These are phyloP conservation scores for Nitzschia inconspicua DNA, from an alignment of 108 stramenopile genomes.

Conservation along the genomic window DNA sequence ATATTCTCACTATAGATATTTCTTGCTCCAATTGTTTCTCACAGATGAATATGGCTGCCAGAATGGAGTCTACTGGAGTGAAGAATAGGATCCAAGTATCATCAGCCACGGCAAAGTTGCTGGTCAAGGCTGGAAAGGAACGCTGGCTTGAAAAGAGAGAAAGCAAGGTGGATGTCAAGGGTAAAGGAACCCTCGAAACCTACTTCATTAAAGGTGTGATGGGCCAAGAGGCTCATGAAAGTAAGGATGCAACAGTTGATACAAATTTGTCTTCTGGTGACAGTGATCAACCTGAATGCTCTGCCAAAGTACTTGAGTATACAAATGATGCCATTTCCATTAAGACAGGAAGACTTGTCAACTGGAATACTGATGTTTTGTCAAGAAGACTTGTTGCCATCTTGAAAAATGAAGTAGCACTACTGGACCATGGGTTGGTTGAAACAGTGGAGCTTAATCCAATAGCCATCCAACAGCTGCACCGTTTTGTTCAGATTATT, in stretches of 20 bases:
- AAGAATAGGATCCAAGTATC: slow-evolving; percentile 57
- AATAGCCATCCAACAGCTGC: slow-evolving; percentile 17
- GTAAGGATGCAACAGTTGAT: too few relatives aligned
- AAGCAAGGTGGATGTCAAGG: slow-evolving; percentile 40
- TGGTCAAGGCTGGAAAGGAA: slow-evolving; percentile 41
- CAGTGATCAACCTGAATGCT: too few relatives aligned
- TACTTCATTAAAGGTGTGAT: slow-evolving; percentile 23
- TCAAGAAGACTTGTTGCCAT: background rate
- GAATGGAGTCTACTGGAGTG: slow-evolving; percentile 61
- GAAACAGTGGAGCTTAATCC: slow-evolving; percentile 3
- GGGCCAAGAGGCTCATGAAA: too few relatives aligned
- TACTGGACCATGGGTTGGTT: background rate
- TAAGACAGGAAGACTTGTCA: slow-evolving; percentile 2
- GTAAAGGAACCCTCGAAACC: slow-evolving; percentile 60
- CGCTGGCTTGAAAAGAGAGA: slow-evolving; percentile 41
- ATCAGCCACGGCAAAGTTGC: slow-evolving; percentile 38
- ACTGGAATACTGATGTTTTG: slow-evolving; percentile 19
- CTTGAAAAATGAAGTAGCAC: background rate
- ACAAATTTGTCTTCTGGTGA: too few relatives aligned
- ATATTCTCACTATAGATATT: slow-evolving; percentile 28
- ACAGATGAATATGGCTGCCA: slow-evolving; percentile 55
- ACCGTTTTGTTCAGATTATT: slow-evolving; percentile 18
- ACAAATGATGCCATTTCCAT: background rate
- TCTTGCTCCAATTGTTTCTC: slow-evolving; percentile 9
- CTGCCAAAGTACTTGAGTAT: too few relatives aligned